Evolutionary conservation across 805 yeast genomes (phyloP), one percentile per base, ranked within the genome.

Genomic region (Lipomyces kockii): DNA sequence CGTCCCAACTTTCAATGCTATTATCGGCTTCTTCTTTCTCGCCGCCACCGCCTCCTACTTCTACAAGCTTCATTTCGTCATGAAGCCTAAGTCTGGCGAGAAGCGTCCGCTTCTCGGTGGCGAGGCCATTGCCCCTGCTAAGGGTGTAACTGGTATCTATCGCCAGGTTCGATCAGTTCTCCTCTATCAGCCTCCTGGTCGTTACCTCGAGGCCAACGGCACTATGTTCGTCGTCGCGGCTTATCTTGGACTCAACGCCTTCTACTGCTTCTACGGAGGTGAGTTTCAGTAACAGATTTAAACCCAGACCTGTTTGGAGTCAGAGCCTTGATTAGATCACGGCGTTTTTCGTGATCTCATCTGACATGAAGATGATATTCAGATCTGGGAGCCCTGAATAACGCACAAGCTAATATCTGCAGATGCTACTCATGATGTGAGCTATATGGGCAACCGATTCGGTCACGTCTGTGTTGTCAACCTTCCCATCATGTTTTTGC

Each of bases 401-500:
- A 32, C 7, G 14, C 58, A 8, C 14, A 17, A 14, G 49, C 49
- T 43, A 43, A 43, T n/a, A n/a, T 37, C 3, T 29, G 39, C 54
- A 39, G 64, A 61, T 34, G 34, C 69, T 39, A 63, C 71, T 34
- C 60, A 55, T 43, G 46, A 64, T 55, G 60, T 61, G 25, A 35
- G 61, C 29, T 64, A 68, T 49, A 64, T 69, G 51, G 72, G 67
- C 56, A 67, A 68, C 71, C 68, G 72, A 32, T 58, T 69, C 62
- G 72, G 71, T 39, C 71, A 68, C 25, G 67, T 69, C 32, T 68
- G 67, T n/a, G 71, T 69, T 53, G 71, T 62, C 65, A 69, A 69
- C 69, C 43, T 68, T 32, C 72, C 72, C 60, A 68, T 69, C 67
- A 70, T 69, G 71, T 69, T 68, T 65, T 53, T 69, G 60, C 71